A percentile compares a stretch with the other conserved stretches of the same genome.
Conservation (phyloP, 1,284 basidiomycete genomes). For the Lentinula novae-zelandiae region DNA sequence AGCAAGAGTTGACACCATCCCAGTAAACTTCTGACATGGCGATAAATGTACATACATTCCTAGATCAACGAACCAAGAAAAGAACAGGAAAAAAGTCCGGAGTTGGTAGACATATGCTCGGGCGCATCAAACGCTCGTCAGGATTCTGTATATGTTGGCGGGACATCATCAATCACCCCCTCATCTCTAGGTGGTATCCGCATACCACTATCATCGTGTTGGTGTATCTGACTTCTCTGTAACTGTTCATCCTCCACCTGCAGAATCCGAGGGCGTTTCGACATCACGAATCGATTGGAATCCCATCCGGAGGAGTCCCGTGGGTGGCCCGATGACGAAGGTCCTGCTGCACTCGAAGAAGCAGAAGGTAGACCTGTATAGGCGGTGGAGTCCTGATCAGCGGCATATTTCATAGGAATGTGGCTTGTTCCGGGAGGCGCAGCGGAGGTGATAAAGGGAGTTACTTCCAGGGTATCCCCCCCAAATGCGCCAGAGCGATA, state of each 20-base stretch:
- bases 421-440: not conserved
- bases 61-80: not conserved
- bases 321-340: not conserved
- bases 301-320: not conserved
- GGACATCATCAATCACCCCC: slow-evolving; percentile 1
- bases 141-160: slow-evolving; percentile 4
- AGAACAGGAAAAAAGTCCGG: not conserved
- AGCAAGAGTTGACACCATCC: not conserved
- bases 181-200: not conserved
- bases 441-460: not conserved
- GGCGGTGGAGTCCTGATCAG: not conserved
- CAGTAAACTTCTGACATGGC: not conserved
- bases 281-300: not conserved
- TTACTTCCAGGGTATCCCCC: not conserved
- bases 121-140: not conserved
- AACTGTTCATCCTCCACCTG: not conserved
- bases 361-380: not conserved
- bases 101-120: too few relatives aligned
- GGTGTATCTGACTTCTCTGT: not conserved
- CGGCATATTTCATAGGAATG: not conserved
- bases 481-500: not conserved
- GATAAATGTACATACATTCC: not conserved
- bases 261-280: not conserved
- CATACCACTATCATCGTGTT: slow-evolving; percentile 4
- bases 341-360: not conserved